Evolutionary conservation across 2,329 filamentous ascomycete species (phyloP).

Genomic region (Chrysoporthe puriensis): DNA sequence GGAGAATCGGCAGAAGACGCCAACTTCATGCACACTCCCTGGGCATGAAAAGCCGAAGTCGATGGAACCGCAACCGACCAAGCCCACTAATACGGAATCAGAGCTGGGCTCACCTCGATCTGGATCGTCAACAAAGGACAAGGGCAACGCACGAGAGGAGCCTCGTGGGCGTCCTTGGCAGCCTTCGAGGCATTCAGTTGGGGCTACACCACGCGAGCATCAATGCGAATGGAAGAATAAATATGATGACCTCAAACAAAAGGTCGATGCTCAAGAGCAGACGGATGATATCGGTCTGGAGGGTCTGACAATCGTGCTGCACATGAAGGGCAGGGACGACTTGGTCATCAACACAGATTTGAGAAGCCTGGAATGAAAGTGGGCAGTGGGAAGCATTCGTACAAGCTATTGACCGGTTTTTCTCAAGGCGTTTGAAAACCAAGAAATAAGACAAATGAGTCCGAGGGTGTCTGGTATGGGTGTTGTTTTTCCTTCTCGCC

Average conservation of each 20-base stretch:
- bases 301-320: slow-evolving; percentile 56
- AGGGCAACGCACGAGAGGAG: slow-evolving; percentile 5
- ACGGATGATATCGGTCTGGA: slow-evolving; percentile 47
- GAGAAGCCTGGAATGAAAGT: slow-evolving; percentile 29
- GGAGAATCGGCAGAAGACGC: slow-evolving; percentile 3
- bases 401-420: not conserved
- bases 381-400: not conserved
- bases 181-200: not conserved
- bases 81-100: not conserved
- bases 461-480: not conserved
- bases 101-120: not conserved
- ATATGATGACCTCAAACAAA: slow-evolving; percentile 45
- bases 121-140: slow-evolving; percentile 6
- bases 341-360: slow-evolving; percentile 56
- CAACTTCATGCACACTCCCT: not conserved
- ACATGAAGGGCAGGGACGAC: slow-evolving; percentile 53
- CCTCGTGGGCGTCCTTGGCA: not conserved
- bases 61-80: not conserved
- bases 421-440: not conserved
- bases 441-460: not conserved
- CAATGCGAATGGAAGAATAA: slow-evolving; percentile 47
- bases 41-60: not conserved
- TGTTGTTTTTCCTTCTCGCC: not conserved
- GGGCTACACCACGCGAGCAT: slow-evolving; percentile 33
- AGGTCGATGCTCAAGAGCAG: slow-evolving; percentile 36